These are phyloP conservation scores for Leishmania major DNA, from an alignment of 208 protist genomes.

Conservation along the genomic window DNA sequence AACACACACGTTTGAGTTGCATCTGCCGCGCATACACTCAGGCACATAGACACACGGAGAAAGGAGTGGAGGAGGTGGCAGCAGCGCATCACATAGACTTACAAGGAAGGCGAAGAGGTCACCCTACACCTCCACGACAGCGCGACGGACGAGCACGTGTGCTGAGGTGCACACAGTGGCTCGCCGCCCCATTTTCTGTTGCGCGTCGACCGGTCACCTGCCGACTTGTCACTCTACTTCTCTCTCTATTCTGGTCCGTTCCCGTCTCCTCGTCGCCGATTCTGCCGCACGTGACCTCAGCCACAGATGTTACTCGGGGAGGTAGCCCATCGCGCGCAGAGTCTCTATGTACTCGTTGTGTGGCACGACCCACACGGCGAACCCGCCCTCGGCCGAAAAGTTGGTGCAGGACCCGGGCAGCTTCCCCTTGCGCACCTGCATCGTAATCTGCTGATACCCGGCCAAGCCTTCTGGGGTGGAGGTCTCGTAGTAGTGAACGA, in stretches of 20 bases:
- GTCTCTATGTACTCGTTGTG: slow-evolving; percentile 21
- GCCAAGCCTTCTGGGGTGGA: slow-evolving; percentile 31
- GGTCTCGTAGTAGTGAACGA: slow-evolving; percentile 45
- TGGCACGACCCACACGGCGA: slow-evolving; percentile 40
- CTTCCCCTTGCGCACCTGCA: slow-evolving; percentile 28
- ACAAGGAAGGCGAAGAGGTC: background rate
- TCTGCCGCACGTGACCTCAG: background rate
- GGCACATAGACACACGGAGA: background rate
- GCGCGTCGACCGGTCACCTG: background rate
- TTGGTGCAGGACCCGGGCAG: slow-evolving; percentile 35
- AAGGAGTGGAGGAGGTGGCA: background rate
- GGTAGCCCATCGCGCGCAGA: slow-evolving; percentile 15
- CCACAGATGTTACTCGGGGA: slow-evolving; percentile 7
- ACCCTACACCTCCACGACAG: background rate
- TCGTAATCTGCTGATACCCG: slow-evolving; percentile 32
- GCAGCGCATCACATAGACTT: background rate
- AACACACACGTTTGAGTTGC: background rate
- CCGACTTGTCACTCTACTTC: background rate
- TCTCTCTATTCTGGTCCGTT: background rate
- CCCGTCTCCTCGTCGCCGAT: background rate
- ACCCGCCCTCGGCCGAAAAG: slow-evolving; percentile 33
- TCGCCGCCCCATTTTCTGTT: too few relatives aligned
- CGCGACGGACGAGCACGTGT: background rate
- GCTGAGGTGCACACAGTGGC: background rate
- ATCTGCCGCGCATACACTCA: background rate